Evolutionary conservation across 2,329 filamentous ascomycete species (phyloP).

Genomic region (Acephala macrosclerotiorum): DNA sequence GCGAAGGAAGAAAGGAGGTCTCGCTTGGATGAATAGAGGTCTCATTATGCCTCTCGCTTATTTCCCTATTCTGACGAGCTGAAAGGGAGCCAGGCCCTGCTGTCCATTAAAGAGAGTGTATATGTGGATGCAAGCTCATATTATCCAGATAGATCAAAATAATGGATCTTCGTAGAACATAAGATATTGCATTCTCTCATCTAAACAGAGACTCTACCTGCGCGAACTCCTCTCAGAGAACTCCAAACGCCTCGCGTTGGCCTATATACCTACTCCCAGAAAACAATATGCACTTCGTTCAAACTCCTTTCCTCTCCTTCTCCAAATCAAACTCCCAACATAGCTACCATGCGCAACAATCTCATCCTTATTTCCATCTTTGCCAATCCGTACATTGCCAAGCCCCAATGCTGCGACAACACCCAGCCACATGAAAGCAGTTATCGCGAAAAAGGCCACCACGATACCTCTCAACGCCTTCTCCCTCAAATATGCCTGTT

Average conservation of each 20-base stretch:
- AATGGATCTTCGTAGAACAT: no score
- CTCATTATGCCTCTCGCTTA: no score
- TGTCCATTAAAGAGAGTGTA: no score
- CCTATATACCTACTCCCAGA: background rate
- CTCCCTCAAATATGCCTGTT: constrained; percentile 49
- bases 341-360: constrained; percentile 30
- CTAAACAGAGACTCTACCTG: no score
- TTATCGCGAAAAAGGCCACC: constrained; percentile 68
- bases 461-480: constrained; percentile 64
- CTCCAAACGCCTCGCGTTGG: background rate
- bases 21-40: no score
- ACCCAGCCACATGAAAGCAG: constrained; percentile 62
- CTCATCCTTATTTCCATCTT: constrained; percentile 30
- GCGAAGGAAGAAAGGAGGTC: no score
- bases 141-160: no score
- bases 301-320: constrained; percentile 7
- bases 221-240: background rate
- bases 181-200: no score
- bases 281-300: background rate
- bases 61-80: no score
- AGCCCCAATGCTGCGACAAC: constrained; percentile 52
- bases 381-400: constrained; percentile 54
- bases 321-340: constrained; percentile 22
- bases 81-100: no score
- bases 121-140: no score